Base-by-base conservation (phyloP, 2,329 filamentous ascomycete genomes). In the Grosmannia huntii region DNA sequence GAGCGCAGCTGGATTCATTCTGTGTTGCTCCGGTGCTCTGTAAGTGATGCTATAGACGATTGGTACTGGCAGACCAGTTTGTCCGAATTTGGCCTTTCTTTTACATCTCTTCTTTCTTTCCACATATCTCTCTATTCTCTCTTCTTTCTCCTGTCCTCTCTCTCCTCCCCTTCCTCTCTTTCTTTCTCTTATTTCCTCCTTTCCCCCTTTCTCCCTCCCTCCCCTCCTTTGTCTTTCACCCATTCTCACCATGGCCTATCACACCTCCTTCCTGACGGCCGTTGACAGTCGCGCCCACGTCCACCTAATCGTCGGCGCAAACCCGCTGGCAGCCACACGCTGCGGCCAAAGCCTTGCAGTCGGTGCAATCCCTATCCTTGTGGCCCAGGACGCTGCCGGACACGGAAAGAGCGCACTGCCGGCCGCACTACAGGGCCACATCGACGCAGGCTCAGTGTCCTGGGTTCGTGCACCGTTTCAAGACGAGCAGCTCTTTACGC, bases 241-340 rank as follows among this genome's bases (percentile, higher is more conserved):
- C n/a, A n/a, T n/a, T 2, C 33, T 14, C 16, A 44, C 48, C 36
- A 59, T 61, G 33, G 16, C 31, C 23, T 41, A 16, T 31, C 67
- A 67, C 53, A 69, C 70, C 23, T 78, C 85, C 4, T 77, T 95
- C 56, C 82, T 95, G 53, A 86, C 87, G 52, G 84, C 87, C 54
- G 78, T 86, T 63, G 84, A 90, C 68, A 85, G 83, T 66, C 77
- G 77, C 55, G 79, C 75, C 53, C 86, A 89, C 67, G 71, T 91
- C 48, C 94, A 99, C 70, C 78, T 99, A 59, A 82, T 99, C 66
- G 72, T 97, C 62, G 94, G 94, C 60, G 85, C 86, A 38, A 94
- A 91, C 66, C 84, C 92, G 16, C 80, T 99, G 48, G 92, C 94
- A n/a, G 86, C 87, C 56, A 82, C 90, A 36, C 83, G 94, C 65